phyloP scores from a whole-genome alignment of 2,329 filamentous ascomycete genomes.

The Talaromyces sp. region DNA sequence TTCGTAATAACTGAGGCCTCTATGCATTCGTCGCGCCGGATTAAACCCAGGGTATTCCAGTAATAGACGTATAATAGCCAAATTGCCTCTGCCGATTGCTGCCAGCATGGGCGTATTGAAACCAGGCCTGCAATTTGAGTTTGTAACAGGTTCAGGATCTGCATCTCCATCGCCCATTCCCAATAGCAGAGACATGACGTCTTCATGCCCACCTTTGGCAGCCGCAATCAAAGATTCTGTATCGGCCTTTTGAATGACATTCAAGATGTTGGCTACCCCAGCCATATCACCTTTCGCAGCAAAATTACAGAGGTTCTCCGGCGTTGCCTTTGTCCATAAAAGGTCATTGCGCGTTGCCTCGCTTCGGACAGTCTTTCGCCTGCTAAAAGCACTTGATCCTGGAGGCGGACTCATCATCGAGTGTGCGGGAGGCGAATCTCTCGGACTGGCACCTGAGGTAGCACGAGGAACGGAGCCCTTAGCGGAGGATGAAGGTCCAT shows the following conservation, averaged over 20 bases:
- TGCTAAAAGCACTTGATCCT: slow-evolving; percentile 27
- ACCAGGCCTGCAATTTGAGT: slow-evolving; percentile 53
- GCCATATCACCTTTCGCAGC: slow-evolving; percentile 47
- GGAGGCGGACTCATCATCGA: slow-evolving; percentile 40
- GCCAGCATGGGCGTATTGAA: slow-evolving; percentile 89
- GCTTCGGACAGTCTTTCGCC: slow-evolving; percentile 43
- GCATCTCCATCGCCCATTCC: slow-evolving; percentile 62
- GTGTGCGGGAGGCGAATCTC: slow-evolving; percentile 39
- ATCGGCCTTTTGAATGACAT: slow-evolving; percentile 57
- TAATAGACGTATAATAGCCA: slow-evolving; percentile 76
- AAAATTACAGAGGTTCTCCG: slow-evolving; percentile 45
- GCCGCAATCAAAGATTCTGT: slow-evolving; percentile 85
- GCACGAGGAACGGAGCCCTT: slow-evolving; percentile 39
- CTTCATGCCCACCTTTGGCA: slow-evolving; percentile 83
- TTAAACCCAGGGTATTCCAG: slow-evolving; percentile 75
- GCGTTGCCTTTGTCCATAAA: slow-evolving; percentile 48
- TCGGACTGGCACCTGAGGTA: slow-evolving; percentile 42
- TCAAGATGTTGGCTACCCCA: slow-evolving; percentile 46
- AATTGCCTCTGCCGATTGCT: slow-evolving; percentile 82
- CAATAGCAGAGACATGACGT: slow-evolving; percentile 73
- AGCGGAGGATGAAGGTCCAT: slow-evolving; percentile 25
- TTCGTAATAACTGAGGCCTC: slow-evolving; percentile 78
- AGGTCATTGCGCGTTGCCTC: slow-evolving; percentile 48
- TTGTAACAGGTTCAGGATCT: slow-evolving; percentile 62
- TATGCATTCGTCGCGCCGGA: slow-evolving; percentile 66